Conservation (phyloP, 345 rosid species). For the Gossypium ekmanianum region DNA sequence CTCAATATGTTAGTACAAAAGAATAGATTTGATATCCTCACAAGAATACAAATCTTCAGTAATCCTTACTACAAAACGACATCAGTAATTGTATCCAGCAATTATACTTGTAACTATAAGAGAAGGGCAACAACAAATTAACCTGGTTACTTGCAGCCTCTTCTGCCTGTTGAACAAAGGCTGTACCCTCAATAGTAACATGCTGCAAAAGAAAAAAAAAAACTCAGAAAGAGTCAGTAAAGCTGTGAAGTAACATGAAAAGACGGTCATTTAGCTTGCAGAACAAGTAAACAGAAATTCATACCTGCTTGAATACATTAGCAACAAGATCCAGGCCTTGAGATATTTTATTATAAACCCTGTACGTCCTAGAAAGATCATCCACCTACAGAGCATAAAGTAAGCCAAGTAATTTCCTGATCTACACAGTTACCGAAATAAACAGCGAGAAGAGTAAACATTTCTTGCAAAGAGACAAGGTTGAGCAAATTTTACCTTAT, state of each 20-base stretch:
- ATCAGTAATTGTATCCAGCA: not conserved
- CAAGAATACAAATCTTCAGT: not conserved
- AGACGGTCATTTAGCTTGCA: not conserved
- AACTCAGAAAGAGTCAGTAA: constrained; percentile 11
- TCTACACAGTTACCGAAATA: not conserved
- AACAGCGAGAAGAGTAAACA: not conserved
- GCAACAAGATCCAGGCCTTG: constrained; percentile 84
- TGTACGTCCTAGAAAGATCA: constrained; percentile 92
- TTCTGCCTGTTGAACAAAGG: constrained; percentile 88
- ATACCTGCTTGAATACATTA: constrained; percentile 78
- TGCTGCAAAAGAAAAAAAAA: constrained; percentile 46
- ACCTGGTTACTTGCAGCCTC: constrained; percentile 88
- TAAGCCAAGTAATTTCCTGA: not conserved
- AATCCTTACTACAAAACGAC: not conserved
- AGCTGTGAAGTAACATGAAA: not conserved
- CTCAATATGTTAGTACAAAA: not conserved
- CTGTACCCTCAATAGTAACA: constrained; percentile 78
- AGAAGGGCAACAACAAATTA: not conserved
- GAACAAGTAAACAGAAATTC: constrained; percentile 9
- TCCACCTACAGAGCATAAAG: constrained; percentile 48
- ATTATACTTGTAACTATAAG: not conserved
- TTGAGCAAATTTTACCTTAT: constrained; percentile 48
- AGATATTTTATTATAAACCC: constrained; percentile 70
- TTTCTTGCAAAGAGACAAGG: not conserved
- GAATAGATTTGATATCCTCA: not conserved